Evolutionary conservation across 2,329 filamentous ascomycete species (phyloP), one percentile per base, ranked within the genome.

Genomic region (Penicillium sclerotiorum): DNA sequence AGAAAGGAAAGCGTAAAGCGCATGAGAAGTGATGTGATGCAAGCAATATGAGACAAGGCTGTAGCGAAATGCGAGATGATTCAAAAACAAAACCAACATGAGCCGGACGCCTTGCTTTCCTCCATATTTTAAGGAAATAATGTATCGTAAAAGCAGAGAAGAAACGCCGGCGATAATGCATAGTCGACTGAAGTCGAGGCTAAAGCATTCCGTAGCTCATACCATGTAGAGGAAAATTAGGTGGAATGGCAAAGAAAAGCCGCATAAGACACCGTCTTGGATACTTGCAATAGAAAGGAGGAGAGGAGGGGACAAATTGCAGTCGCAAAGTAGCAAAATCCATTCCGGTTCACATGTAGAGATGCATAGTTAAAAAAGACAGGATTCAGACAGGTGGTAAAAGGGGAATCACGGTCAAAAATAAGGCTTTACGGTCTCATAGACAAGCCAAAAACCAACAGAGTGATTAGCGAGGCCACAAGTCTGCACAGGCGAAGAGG

Each of bases 371-470:
- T 56, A 57, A 61, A 56, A 59, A 59, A 60, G 53, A 51, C 59
- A 61, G 59, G 50, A 52, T 42, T 42, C 35, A 52, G 21, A 43
- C 42, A 61, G 45, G 52, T 40, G 58, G 47, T 56, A 57, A 61
- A 56, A 48, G 56, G 58, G 56, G 61, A 66, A 63, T 62, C 58
- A 61, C 58, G 59, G 61, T 64, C 56, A 58, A 63, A n/a, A n/a
- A 58, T 57, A 55, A 50, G 53, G 55, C 52, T 55, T 47, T 58
- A 52, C 52, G 56, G 59, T 58, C 21, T 61, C 60, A 52, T 50
- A 53, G 49, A 47, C 52, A 56, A 42, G 45, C 23, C 47, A 50
- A 28, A 48, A 36, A 43, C 23, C 33, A 17, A 21, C 6, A 28
- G 15, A 37, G 33, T 39, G 36, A n/a, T 18, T 36, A 11, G 20